Conservation (phyloP, 352 stramenopile species). For the Phytophthora nicotianae region DNA sequence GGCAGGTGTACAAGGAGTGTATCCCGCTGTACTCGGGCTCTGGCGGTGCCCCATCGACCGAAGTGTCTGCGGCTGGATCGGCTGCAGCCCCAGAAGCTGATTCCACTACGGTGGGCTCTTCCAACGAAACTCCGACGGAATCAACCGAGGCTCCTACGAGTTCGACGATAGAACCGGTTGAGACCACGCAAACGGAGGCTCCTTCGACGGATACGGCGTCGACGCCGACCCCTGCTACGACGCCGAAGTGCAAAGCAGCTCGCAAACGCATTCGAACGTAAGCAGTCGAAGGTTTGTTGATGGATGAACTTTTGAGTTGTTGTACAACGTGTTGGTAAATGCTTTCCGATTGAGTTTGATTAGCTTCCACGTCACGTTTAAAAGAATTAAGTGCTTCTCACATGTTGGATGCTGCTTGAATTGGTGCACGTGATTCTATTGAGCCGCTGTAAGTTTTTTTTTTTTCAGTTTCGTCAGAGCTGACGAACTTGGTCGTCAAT, state of each 20-base stretch:
- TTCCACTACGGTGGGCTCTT: neutral
- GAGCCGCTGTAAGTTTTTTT: too few relatives aligned
- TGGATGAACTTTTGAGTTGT: too few relatives aligned
- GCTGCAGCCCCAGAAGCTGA: neutral
- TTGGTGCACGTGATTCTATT: too few relatives aligned
- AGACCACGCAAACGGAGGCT: too few relatives aligned
- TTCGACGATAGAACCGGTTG: neutral
- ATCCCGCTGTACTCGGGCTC: conserved; percentile 31
- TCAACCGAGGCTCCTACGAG: neutral
- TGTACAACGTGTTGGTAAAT: too few relatives aligned
- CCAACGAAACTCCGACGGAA: neutral
- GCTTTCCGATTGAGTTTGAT: too few relatives aligned
- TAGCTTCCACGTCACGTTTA: too few relatives aligned
- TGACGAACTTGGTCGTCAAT: too few relatives aligned
- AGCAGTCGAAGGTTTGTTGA: too few relatives aligned
- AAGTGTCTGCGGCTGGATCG: neutral
- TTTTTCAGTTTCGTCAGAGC: too few relatives aligned
- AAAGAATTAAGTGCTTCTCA: too few relatives aligned
- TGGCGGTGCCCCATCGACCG: neutral
- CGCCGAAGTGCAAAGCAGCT: neutral
- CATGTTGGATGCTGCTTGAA: too few relatives aligned
- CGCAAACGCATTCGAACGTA: neutral
- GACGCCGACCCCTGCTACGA: neutral
- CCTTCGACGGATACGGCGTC: neutral
- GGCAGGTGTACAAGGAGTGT: conserved; percentile 53